These are phyloP conservation scores for Coemansia umbellata DNA, from an alignment of 192 early-diverging fungal genomes.

Conservation along the genomic window DNA sequence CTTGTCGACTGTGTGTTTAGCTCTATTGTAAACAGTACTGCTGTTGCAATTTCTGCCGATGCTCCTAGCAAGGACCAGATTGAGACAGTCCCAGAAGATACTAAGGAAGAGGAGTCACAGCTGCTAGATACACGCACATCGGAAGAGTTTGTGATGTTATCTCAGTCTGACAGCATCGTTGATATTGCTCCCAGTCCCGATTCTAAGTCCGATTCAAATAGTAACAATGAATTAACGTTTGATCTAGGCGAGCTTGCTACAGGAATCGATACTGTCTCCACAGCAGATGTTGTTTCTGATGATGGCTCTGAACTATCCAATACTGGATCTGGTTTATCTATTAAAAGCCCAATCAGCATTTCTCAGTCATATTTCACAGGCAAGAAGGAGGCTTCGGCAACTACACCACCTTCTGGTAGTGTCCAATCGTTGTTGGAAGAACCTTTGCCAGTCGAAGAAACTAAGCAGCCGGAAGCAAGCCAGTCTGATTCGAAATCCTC, in stretches of 20 bases:
- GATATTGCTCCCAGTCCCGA: neutral
- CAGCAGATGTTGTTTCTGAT: too few species aligned
- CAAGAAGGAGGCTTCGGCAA: too few species aligned
- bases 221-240: neutral
- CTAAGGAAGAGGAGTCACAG: neutral
- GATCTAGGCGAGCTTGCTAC: constrained; percentile 6
- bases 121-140: constrained; percentile 9
- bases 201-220: neutral
- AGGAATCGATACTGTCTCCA: constrained; percentile 9
- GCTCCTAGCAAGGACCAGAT: neutral
- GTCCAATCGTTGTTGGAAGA: too few species aligned
- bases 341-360: too few species aligned
- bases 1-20: neutral
- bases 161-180: constrained; percentile 12
- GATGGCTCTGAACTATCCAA: neutral
- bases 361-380: too few species aligned
- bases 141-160: constrained; percentile 23
- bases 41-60: neutral
- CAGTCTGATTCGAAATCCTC: too few species aligned
- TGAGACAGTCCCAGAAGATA: neutral
- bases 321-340: too few species aligned
- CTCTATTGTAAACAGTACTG: neutral
- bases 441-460: neutral
- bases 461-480: neutral
- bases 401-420: too few species aligned